Evolutionary conservation across 1,139 yeast genomes (phyloP).

Genomic region (Lodderomyces theae): DNA sequence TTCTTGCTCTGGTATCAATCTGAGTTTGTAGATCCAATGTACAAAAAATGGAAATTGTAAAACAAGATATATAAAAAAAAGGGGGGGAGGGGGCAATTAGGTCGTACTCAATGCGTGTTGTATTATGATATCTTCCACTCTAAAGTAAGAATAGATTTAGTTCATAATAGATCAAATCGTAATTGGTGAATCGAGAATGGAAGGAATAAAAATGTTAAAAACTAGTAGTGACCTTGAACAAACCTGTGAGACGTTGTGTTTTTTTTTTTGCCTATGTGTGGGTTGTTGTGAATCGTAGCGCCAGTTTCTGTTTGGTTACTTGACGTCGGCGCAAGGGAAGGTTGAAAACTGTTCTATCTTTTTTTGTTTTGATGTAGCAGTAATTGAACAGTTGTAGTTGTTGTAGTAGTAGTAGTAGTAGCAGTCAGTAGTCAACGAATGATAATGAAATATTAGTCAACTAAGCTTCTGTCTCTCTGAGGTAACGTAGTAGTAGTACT

Average conservation of each 20-base stretch:
- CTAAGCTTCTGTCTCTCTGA: background rate
- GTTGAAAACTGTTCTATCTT: background rate
- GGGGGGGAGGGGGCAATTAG: no score
- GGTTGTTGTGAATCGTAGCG: background rate
- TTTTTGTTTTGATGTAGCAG: background rate
- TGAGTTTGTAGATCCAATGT: no score
- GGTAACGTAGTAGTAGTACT: background rate
- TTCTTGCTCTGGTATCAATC: no score
- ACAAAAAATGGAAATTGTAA: no score
- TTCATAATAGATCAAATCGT: background rate
- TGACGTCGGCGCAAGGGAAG: no score
- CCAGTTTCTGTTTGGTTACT: no score
- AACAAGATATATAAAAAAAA: constrained; percentile 1
- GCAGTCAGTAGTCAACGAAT: background rate
- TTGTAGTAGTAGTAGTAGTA: background rate
- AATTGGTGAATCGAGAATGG: background rate
- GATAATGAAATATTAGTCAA: constrained; percentile 1
- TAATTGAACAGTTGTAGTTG: background rate
- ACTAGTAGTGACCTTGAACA: background rate
- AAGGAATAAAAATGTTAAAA: background rate
- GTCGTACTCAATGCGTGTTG: background rate
- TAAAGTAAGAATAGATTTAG: background rate
- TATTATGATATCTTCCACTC: background rate
- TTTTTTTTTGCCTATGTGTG: no score
- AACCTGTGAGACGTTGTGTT: no score